Evolutionary conservation across 2,329 filamentous ascomycete species (phyloP).

Genomic region (Fusarium temperatum): DNA sequence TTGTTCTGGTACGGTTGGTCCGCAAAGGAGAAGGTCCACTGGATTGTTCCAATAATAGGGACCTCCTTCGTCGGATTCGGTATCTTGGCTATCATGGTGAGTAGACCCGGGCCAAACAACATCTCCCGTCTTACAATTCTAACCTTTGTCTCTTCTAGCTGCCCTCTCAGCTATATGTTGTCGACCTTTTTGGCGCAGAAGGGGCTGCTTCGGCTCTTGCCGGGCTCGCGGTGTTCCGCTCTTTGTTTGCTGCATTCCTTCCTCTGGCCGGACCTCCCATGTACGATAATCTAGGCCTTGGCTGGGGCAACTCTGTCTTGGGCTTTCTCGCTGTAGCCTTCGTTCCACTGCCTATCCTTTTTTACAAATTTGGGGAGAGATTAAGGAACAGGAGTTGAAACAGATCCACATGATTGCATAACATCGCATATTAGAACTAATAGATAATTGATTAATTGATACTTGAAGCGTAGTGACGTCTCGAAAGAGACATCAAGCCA

Average conservation of each 20-base stretch:
- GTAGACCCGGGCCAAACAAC: neutral
- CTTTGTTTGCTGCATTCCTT: neutral
- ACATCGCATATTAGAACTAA: too few species aligned
- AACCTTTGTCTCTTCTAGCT: neutral
- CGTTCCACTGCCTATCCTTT: neutral
- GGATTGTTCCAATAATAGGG: neutral
- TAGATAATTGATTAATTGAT: too few species aligned
- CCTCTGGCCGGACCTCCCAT: neutral
- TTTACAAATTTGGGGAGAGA: neutral
- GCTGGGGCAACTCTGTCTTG: neutral
- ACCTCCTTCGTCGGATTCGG: neutral
- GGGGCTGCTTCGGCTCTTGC: neutral
- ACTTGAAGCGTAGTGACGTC: too few species aligned
- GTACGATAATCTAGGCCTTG: neutral
- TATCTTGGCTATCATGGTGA: neutral
- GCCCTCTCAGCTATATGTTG: neutral
- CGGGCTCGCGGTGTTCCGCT: neutral
- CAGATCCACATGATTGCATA: neutral
- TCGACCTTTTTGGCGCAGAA: neutral
- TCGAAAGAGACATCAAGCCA: too few species aligned
- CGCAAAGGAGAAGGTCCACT: neutral
- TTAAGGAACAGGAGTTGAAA: neutral
- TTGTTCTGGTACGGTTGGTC: neutral
- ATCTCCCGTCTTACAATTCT: neutral
- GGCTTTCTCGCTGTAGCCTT: neutral